Conservation (phyloP, 805 yeast species). For the Saccharomycopsis sp. region DNA sequence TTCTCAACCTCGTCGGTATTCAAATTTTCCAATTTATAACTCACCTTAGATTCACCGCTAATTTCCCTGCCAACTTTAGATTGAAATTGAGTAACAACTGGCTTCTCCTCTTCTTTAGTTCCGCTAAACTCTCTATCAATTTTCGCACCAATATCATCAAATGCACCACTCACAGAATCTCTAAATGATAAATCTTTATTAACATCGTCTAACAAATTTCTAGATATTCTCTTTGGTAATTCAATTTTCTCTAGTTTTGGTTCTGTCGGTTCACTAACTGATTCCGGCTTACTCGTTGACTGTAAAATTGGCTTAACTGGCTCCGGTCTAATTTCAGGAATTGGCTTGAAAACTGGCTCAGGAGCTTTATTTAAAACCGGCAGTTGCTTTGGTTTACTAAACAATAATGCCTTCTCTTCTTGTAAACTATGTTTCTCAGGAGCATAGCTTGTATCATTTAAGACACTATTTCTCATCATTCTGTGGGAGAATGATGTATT, state of each 20-base stretch:
- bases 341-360: not conserved
- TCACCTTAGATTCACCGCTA: too few species aligned
- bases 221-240: not conserved
- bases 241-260: not conserved
- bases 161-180: slow-evolving; percentile 14
- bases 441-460: slow-evolving; percentile 5
- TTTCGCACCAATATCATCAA: slow-evolving; percentile 15
- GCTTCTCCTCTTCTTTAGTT: too few species aligned
- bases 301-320: not conserved
- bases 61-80: too few species aligned
- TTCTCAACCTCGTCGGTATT: not conserved
- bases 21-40: too few species aligned
- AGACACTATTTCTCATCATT: slow-evolving; percentile 1
- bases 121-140: slow-evolving; percentile 7
- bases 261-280: not conserved
- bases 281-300: not conserved
- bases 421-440: slow-evolving; percentile 10
- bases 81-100: too few species aligned
- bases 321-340: not conserved
- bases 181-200: slow-evolving; percentile 8
- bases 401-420: slow-evolving; percentile 12
- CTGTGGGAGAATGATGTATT: slow-evolving; percentile 1
- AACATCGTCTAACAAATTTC: not conserved
- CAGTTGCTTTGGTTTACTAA: not conserved
- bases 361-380: not conserved